Percentiles rank a stretch among this genome's conserved stretches.
phyloP scores from a whole-genome alignment of 306 rosid genomes.

The Prunus dulcis region DNA sequence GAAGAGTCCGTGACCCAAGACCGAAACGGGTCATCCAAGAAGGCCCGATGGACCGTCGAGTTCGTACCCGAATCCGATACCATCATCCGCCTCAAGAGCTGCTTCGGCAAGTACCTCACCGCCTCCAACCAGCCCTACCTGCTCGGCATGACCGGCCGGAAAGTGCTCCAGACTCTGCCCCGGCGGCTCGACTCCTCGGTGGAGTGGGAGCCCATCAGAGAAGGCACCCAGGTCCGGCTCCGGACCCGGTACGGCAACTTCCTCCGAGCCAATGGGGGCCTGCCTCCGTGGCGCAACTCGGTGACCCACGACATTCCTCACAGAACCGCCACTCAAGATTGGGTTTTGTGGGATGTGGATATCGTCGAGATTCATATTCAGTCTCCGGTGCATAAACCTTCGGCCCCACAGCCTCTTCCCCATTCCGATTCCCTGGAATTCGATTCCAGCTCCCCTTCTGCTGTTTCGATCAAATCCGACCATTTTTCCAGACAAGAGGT shows the following conservation, averaged over 20 bases:
- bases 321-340: constrained; percentile 72
- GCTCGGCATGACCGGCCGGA: constrained; percentile 87
- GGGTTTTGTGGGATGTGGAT: constrained; percentile 83
- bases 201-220: constrained; percentile 84
- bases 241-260: constrained; percentile 77
- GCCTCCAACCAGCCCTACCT: constrained; percentile 61
- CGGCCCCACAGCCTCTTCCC: constrained; percentile 36
- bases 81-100: constrained; percentile 77
- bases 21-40: constrained; percentile 62
- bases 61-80: constrained; percentile 41
- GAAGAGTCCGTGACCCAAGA: constrained; percentile 75
- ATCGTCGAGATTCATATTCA: constrained; percentile 58
- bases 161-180: constrained; percentile 65
- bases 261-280: constrained; percentile 74
- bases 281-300: constrained; percentile 92
- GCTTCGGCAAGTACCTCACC: constrained; percentile 76
- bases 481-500: constrained; percentile 59
- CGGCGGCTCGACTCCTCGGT: constrained; percentile 59
- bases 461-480: constrained; percentile 33
- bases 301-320: constrained; percentile 83
- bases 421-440: constrained; percentile 64
- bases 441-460: constrained; percentile 35
- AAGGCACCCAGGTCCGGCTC: constrained; percentile 56
- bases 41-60: constrained; percentile 69
- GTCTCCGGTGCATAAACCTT: constrained; percentile 27